phyloP scores from a whole-genome alignment of 1,139 yeast genomes.

The Saccharomycopsis hybrid region DNA sequence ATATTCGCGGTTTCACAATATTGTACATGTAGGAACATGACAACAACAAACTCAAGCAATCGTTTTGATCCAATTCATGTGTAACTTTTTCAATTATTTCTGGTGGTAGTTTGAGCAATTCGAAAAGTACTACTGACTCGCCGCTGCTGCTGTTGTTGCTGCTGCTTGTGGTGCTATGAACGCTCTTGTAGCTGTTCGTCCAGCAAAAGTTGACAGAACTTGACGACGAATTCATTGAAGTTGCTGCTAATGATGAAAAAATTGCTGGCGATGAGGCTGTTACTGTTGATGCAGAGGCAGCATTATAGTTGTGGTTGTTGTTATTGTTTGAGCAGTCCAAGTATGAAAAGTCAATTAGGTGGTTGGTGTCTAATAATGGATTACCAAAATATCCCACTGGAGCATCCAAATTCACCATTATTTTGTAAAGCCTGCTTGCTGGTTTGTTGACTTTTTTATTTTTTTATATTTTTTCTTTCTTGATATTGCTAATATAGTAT shows the following conservation, averaged over 20 bases:
- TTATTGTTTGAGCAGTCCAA: neutral
- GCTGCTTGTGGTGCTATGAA: neutral
- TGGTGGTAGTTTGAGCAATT: slow-evolving; percentile 2
- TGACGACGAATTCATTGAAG: neutral
- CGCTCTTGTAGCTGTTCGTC: neutral
- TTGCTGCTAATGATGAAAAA: neutral
- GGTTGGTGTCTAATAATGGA: slow-evolving; percentile 7
- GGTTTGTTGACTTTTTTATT: too few species aligned
- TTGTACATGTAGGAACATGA: slow-evolving; percentile 3
- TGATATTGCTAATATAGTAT: too few species aligned
- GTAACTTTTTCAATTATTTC: slow-evolving; percentile 6
- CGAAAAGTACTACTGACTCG: neutral
- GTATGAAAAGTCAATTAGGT: slow-evolving; percentile 2
- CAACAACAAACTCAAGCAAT: slow-evolving; percentile 9
- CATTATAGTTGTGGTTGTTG: neutral
- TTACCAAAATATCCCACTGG: slow-evolving; percentile 17
- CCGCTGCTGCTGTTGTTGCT: too few species aligned
- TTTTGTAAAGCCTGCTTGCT: too few species aligned
- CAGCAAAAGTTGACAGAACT: neutral
- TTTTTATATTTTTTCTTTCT: too few species aligned
- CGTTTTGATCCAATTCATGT: slow-evolving; percentile 9
- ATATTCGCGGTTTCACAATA: slow-evolving; percentile 6
- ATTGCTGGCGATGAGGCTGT: neutral
- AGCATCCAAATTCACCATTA: slow-evolving; percentile 12
- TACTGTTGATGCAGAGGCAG: neutral